Evolutionary conservation across 2,329 filamentous ascomycete species (phyloP).

Genomic region (Hirsutella thompsonii): DNA sequence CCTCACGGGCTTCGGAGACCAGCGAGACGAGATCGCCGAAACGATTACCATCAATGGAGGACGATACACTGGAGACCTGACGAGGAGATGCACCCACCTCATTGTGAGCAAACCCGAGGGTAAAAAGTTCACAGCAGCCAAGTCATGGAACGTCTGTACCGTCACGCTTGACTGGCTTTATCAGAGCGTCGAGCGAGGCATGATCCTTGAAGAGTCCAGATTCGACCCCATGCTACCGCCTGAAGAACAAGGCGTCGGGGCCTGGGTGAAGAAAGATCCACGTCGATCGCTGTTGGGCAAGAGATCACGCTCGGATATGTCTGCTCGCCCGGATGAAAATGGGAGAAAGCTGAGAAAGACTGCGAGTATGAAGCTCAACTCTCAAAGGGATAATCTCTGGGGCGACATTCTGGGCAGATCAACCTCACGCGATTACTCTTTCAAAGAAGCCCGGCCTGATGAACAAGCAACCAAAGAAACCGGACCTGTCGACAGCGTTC

Average conservation of each 20-base stretch:
- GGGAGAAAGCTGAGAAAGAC: slow-evolving; percentile 76
- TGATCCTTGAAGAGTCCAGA: slow-evolving; percentile 78
- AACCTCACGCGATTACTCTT: slow-evolving; percentile 20
- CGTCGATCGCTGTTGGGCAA: slow-evolving; percentile 41
- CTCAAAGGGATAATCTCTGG: slow-evolving; percentile 78
- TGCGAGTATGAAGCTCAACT: slow-evolving; percentile 70
- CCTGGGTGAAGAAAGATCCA: slow-evolving; percentile 48
- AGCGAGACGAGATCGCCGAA: slow-evolving; percentile 58
- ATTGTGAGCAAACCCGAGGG: slow-evolving; percentile 69
- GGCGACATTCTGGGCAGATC: slow-evolving; percentile 61
- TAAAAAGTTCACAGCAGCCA: slow-evolving; percentile 84
- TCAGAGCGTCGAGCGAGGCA: slow-evolving; percentile 71
- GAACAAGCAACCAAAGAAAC: slow-evolving; percentile 1
- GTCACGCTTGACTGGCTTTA: slow-evolving; percentile 78
- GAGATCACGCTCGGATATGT: slow-evolving; percentile 37
- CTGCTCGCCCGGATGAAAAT: slow-evolving; percentile 37
- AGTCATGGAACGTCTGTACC: slow-evolving; percentile 65
- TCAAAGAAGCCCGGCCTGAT: slow-evolving; percentile 12
- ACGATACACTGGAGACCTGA: slow-evolving; percentile 78
- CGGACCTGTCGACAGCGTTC: background rate
- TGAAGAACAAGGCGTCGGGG: slow-evolving; percentile 63
- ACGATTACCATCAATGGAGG: slow-evolving; percentile 60
- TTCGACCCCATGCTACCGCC: slow-evolving; percentile 64
- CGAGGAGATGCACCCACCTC: slow-evolving; percentile 74
- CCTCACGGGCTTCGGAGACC: slow-evolving; percentile 44